Evolutionary conservation across 177 flowering plant species (phyloP), one percentile per base, ranked within the genome.

Genomic region (Tripterygium wilfordii): DNA sequence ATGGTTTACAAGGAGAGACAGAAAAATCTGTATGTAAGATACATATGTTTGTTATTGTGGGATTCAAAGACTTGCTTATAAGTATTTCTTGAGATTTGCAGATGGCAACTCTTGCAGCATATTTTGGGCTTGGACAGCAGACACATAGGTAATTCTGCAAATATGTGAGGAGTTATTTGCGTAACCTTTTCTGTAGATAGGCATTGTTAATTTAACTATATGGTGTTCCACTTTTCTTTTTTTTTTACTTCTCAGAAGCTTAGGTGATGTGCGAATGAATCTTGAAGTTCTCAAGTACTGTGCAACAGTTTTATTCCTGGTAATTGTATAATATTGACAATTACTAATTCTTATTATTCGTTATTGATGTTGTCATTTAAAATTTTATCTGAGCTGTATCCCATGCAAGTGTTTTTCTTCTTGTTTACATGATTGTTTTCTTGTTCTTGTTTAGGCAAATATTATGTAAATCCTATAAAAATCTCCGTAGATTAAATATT

Each of bases 211-310:
- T 23, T 22, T 16, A 10, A 4, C 14, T 28, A 25, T 7, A 8
- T 36, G 19, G 29, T n/a, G 14, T 24, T 27, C n/a, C 27, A 9
- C 13, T 44, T 21, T n/a, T 55, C 1, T 19, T 31, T 10, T 35
- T 2, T 8, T 13, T 1, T 30, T 20, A 14, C 43, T 54, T 36
- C 28, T 33, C 81, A 92, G 98, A 80, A 88, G 96, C 74, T 71
- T 92, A 60, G 96, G 78, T 69, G 98, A 92, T 73, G 96, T 85
- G 26, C 69, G 90, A 36, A 83, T 92, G 98, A 88, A 92, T 77
- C 80, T 92, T 53, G 96, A 92, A 58, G 94, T 92, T 55, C 60
- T 92, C 48, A 92, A 86, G 58, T 66, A 79, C 51, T 92, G 98
- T 61, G 90, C 96, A 29, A 78, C 95, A 0, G 95, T 88, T 48